Conservation (phyloP, 257 asterid species). For the Penstemon barbatus region DNA sequence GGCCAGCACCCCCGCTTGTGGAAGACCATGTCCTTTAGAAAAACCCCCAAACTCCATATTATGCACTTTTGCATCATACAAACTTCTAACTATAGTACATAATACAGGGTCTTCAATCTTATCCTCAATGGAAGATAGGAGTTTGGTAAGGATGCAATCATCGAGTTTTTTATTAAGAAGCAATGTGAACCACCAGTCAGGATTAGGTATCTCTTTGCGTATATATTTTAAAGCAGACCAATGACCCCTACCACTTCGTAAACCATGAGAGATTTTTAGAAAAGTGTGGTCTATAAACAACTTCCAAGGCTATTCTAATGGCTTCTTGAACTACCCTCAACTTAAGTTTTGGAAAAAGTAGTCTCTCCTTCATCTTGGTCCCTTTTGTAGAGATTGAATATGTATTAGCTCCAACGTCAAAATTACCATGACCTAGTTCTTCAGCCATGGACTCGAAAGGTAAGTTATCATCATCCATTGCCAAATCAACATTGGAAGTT, state of each 20-base stretch:
- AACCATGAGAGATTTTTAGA: conserved; percentile 88
- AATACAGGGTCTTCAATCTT: conserved; percentile 67
- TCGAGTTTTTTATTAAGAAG: conserved; percentile 55
- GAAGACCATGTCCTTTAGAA: conserved; percentile 96
- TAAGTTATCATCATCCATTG: conserved; percentile 38
- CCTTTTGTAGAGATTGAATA: conserved; percentile 65
- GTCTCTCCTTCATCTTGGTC: conserved; percentile 45
- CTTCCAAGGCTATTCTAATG: conserved; percentile 71
- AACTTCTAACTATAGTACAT: conserved; percentile 41
- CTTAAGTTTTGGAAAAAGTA: conserved; percentile 65
- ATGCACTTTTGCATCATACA: conserved; percentile 65
- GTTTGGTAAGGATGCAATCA: conserved; percentile 47
- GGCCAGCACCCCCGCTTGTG: conserved; percentile 92
- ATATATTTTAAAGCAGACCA: conserved; percentile 82
- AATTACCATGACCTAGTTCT: conserved; percentile 62
- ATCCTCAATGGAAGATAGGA: conserved; percentile 56
- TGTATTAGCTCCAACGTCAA: conserved; percentile 63
- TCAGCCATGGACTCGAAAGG: conserved; percentile 72
- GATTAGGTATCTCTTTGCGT: conserved; percentile 61
- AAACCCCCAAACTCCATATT: conserved; percentile 86
- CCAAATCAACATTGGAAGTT: conserved; percentile 61
- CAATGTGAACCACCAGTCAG: conserved; percentile 86
- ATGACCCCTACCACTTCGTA: conserved; percentile 79
- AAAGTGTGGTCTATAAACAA: conserved; percentile 78
- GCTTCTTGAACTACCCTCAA: conserved; percentile 86